Percentiles rank a stretch among this genome's conserved stretches.
These are phyloP conservation scores for Trichoderma koningiopsis DNA, from an alignment of 2,329 filamentous ascomycete species.

Conservation along the genomic window DNA sequence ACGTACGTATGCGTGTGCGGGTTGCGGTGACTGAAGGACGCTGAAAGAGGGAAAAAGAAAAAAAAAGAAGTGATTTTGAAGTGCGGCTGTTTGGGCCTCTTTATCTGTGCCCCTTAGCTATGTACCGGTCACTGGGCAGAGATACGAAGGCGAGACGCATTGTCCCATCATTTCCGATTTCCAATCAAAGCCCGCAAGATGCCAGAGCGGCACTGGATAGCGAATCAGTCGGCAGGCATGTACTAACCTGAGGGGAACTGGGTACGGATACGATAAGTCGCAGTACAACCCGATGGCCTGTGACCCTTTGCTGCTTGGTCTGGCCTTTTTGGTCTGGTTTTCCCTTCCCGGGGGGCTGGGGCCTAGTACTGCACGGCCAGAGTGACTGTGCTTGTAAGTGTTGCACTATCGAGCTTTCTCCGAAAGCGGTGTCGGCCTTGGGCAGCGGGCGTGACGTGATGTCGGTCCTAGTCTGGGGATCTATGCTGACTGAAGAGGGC, in stretches of 20 bases:
- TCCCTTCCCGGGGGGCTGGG: not conserved
- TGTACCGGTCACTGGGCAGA: not conserved
- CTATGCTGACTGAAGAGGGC: not conserved
- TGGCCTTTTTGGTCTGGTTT: not conserved
- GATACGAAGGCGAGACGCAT: not conserved
- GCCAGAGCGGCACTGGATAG: not conserved
- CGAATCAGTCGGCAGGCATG: not conserved
- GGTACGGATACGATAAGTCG: not conserved
- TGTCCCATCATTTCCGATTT: not conserved
- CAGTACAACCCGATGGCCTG: not conserved
- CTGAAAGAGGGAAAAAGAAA: not conserved
- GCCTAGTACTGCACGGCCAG: not conserved
- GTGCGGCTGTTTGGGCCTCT: not conserved
- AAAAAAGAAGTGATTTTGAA: not conserved
- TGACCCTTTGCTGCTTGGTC: not conserved
- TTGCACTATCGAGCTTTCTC: not conserved
- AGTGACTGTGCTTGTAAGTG: not conserved
- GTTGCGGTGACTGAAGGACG: not conserved
- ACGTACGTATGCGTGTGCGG: not conserved
- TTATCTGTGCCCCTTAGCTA: not conserved
- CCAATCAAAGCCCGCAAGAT: not conserved
- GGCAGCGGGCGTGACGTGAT: not conserved
- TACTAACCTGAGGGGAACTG: not conserved
- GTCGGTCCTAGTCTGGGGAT: not conserved
- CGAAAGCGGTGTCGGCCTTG: slow-evolving; percentile 4